phyloP scores from a whole-genome alignment of 1,284 basidiomycete species.

The Phaffia rhodozyma region DNA sequence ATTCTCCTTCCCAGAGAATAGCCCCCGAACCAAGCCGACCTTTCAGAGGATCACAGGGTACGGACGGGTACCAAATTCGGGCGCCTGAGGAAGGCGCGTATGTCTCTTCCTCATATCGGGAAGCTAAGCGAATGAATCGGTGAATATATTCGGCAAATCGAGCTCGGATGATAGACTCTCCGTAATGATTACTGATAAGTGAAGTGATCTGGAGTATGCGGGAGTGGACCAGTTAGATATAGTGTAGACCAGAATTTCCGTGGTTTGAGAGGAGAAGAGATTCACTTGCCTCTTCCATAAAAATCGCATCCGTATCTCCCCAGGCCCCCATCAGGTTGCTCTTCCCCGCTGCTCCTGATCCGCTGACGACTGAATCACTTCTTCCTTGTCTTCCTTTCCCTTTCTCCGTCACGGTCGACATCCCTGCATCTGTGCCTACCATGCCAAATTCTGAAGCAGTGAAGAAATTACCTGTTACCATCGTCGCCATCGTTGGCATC shows the following conservation, averaged over 20 bases:
- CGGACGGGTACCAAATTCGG: conserved; percentile 46
- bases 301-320: conserved; percentile 34
- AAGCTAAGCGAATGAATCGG: conserved; percentile 61
- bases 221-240: neutral
- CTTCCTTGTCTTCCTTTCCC: conserved; percentile 11
- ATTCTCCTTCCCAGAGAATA: conserved; percentile 53
- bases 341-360: neutral
- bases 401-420: conserved; percentile 10
- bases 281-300: conserved; percentile 76
- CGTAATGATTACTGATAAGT: conserved; percentile 60
- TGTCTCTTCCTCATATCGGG: conserved; percentile 64
- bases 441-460: too few species aligned
- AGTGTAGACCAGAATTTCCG: neutral
- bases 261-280: neutral
- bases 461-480: too few species aligned
- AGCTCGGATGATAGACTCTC: conserved; percentile 62
- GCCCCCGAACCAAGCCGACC: conserved; percentile 29
- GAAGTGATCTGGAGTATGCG: conserved; percentile 43
- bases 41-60: conserved; percentile 33
- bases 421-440: conserved; percentile 13
- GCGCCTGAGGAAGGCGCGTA: conserved; percentile 35
- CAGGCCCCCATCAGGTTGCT: neutral
- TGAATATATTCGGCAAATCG: conserved; percentile 63
- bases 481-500: too few species aligned
- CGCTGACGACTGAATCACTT: conserved; percentile 12